phyloP scores from a whole-genome alignment of 768 basidiomycete genomes.

The Russula earlei region DNA sequence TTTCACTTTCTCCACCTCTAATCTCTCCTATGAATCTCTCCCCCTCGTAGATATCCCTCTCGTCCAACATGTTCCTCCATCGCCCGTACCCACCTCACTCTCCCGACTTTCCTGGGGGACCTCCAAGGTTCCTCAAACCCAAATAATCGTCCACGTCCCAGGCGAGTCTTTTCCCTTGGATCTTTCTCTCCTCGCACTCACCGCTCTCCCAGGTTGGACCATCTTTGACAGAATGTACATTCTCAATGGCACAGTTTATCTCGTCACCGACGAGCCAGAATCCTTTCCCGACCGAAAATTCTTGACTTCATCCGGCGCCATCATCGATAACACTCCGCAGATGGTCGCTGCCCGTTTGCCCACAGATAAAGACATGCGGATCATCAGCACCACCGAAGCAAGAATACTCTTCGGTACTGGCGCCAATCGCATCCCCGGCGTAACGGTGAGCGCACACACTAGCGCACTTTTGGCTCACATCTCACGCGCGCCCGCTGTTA shows the following conservation, averaged over 20 bases:
- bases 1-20: slow-evolving; percentile 14
- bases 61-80: not conserved
- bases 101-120: slow-evolving; percentile 23
- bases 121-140: slow-evolving; percentile 44
- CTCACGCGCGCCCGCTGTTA: slow-evolving; percentile 23
- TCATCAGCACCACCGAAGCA: slow-evolving; percentile 65
- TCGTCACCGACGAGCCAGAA: slow-evolving; percentile 68
- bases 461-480: not conserved
- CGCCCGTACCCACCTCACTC: slow-evolving; percentile 9
- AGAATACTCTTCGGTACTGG: slow-evolving; percentile 55
- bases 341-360: slow-evolving; percentile 56
- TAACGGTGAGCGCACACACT: slow-evolving; percentile 40
- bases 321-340: slow-evolving; percentile 47
- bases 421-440: slow-evolving; percentile 72
- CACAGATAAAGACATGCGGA: slow-evolving; percentile 65
- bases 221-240: slow-evolving; percentile 79
- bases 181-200: not conserved
- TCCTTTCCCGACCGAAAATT: slow-evolving; percentile 52
- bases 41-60: not conserved
- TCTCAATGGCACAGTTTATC: slow-evolving; percentile 69
- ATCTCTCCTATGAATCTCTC: not conserved
- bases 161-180: slow-evolving; percentile 32
- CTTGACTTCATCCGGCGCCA: slow-evolving; percentile 62
- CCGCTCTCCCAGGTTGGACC: slow-evolving; percentile 67
- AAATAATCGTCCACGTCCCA: slow-evolving; percentile 65